phyloP scores from a whole-genome alignment of 257 asterid species.

The Forsythia viridissima region DNA sequence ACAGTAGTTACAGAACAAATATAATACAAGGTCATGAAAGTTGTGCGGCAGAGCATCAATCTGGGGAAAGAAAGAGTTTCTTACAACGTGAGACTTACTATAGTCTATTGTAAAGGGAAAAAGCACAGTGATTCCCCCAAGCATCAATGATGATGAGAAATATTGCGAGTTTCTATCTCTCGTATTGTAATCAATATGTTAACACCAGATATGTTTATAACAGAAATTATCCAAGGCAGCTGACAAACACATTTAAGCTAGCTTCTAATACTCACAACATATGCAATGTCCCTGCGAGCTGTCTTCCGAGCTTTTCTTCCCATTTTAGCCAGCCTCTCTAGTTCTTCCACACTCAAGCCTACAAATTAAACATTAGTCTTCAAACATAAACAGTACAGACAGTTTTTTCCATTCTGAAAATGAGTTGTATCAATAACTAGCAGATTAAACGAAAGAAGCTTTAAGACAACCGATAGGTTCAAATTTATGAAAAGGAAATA shows the following conservation, averaged over 20 bases:
- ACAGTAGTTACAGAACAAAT: neutral
- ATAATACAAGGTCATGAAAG: neutral
- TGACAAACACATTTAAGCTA: conserved; percentile 11
- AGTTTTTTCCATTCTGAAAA: conserved; percentile 6
- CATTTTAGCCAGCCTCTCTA: conserved; percentile 69
- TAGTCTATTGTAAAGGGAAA: neutral
- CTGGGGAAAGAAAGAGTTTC: neutral
- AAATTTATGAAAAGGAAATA: conserved; percentile 16
- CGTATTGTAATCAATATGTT: conserved; percentile 3
- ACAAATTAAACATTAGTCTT: conserved; percentile 10
- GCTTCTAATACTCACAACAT: conserved; percentile 65
- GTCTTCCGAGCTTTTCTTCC: conserved; percentile 84
- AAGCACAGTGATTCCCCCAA: neutral
- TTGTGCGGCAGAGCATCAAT: neutral
- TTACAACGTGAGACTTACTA: neutral
- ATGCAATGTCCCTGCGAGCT: conserved; percentile 89
- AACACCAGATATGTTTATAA: neutral
- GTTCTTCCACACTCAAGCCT: conserved; percentile 85
- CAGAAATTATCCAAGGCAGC: conserved; percentile 7
- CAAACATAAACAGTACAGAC: conserved; percentile 2
- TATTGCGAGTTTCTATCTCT: neutral
- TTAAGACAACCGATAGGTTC: neutral
- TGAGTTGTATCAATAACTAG: neutral
- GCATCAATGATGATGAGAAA: neutral
- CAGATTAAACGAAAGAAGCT: neutral